Base-by-base conservation (phyloP, 2,329 filamentous ascomycete species). In the Calonectria naviculata region DNA sequence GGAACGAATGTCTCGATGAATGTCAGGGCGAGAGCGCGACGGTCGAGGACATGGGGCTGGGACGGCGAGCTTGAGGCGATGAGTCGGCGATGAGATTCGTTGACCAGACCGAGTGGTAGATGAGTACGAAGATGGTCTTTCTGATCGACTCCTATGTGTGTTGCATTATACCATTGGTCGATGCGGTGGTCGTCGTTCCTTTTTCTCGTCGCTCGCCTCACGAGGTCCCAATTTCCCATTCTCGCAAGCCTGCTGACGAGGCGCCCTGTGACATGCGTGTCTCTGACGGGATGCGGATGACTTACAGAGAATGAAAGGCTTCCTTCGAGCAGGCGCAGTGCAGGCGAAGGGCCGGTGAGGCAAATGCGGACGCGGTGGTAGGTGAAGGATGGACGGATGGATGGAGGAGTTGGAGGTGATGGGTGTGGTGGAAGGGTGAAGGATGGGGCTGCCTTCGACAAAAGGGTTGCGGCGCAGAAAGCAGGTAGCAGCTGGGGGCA, bases 391-490 rank as follows among this genome's bases (percentile, higher is more conserved):
- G 75, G 76, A 67, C 49, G 69, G 56, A 64, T 56, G 69, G 66
- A 65, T 76, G 67, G 58, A 36, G 42, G 72, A 58, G 36, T 26
- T 21, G 56, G 17, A 42, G 56, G 56, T 69, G 46, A 69, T 52
- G 60, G 68, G 71, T 71, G 73, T n/a, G 62, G 69, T 73, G 74
- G 73, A 75, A 78, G 70, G 73, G 71, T 71, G 54, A 58, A 58
- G 31, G 31, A 38, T 34, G 31, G 52, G 52, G 69, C 63, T 74
- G 74, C 75, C 75, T 66, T 70, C 68, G 70, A 66, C 64, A 74
- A 76, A 76, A 78, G 78, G 73, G 74, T 71, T 74, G 71, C 71
- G 74, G 75, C 74, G 71, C 73, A 67, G 74, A 71, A 47, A 42
- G 71, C 68, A 74, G 71, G 74, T 71, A 71, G 70, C 67, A 75